phyloP scores from a whole-genome alignment of 2,329 filamentous ascomycete genomes.

The Sporothrix pseudoabietina region DNA sequence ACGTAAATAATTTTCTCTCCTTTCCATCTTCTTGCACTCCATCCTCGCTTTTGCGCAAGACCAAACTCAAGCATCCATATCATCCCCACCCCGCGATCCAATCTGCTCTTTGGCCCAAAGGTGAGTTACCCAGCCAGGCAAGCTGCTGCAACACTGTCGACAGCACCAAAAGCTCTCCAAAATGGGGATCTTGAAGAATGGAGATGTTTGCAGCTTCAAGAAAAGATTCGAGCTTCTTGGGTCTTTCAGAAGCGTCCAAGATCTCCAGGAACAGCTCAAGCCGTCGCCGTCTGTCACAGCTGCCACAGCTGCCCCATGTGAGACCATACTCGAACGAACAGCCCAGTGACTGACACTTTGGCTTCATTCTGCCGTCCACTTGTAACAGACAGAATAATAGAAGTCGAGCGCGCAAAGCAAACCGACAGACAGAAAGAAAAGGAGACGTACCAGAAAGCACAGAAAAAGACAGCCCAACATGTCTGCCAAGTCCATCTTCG shows the following conservation, averaged over 20 bases:
- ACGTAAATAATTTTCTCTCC: slow-evolving; percentile 29
- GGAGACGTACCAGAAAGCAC: slow-evolving; percentile 10
- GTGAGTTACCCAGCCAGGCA: slow-evolving; percentile 25
- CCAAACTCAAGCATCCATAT: slow-evolving; percentile 3
- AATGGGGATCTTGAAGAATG: not conserved
- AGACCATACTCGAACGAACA: not conserved
- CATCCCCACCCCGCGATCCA: slow-evolving; percentile 15
- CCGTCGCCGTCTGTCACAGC: not conserved
- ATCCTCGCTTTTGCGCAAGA: slow-evolving; percentile 18
- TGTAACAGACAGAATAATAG: not conserved
- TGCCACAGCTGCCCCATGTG: no score
- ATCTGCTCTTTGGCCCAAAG: slow-evolving; percentile 26
- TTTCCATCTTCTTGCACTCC: slow-evolving; percentile 22
- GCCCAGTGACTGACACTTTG: slow-evolving; percentile 7
- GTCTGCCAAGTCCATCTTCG: slow-evolving; percentile 96
- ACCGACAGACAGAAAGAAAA: not conserved
- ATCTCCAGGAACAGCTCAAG: not conserved
- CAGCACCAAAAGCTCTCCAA: slow-evolving; percentile 3
- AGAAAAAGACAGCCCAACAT: slow-evolving; percentile 49
- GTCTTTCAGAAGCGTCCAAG: not conserved
- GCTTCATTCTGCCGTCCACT: slow-evolving; percentile 11
- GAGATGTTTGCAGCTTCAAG: not conserved
- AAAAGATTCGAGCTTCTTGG: not conserved
- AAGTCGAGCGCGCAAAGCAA: not conserved
- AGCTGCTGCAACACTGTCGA: slow-evolving; percentile 12